Evolutionary conservation across 768 basidiomycete genomes (phyloP).

Genomic region (Rhodotorula sphaerocarpa): DNA sequence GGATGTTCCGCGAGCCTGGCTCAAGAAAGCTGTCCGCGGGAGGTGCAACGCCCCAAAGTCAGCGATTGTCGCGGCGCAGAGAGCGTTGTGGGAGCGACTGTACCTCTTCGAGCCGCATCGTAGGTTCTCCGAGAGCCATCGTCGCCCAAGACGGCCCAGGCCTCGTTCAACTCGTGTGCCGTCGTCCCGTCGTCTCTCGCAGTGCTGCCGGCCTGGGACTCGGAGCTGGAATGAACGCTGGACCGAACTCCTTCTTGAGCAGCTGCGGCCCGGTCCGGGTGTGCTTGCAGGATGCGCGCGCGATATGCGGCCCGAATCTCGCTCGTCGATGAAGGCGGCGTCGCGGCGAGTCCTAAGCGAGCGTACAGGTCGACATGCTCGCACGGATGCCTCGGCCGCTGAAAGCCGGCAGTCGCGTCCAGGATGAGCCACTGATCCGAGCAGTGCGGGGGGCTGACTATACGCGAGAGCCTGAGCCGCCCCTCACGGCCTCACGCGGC

Average conservation of each 20-base stretch:
- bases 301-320: constrained; percentile 10
- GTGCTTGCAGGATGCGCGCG: not conserved
- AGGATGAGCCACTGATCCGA: too few relatives aligned
- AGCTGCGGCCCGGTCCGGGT: constrained; percentile 10
- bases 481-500: too few relatives aligned
- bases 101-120: not conserved
- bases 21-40: constrained; percentile 1
- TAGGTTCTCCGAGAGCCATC: constrained; percentile 2
- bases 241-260: not conserved
- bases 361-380: constrained; percentile 22
- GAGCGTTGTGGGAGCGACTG: too few relatives aligned
- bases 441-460: too few relatives aligned
- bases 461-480: too few relatives aligned
- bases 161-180: constrained; percentile 19
- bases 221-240: too few relatives aligned
- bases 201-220: too few relatives aligned
- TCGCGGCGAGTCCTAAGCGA: not conserved
- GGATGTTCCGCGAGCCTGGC: not conserved
- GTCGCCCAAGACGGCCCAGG: constrained; percentile 27
- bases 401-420: too few relatives aligned
- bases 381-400: not conserved
- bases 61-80: not conserved
- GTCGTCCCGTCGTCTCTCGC: not conserved
- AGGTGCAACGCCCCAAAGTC: too few relatives aligned
- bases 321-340: not conserved